Conservation (phyloP, 164 flowering plant genomes). For the Berberis thunbergii region DNA sequence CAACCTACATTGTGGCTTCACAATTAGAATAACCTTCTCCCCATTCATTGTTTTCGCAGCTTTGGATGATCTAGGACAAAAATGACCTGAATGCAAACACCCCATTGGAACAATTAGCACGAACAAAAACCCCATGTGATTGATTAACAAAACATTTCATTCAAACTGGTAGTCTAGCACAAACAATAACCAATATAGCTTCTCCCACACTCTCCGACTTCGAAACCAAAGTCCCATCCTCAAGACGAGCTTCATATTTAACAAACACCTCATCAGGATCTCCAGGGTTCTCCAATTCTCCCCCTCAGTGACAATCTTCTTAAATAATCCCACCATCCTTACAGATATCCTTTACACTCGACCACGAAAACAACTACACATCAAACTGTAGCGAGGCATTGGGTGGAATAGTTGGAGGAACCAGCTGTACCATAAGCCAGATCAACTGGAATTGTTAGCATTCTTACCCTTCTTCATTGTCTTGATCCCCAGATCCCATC, state of each 20-base stretch:
- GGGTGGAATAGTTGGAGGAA: slow-evolving; percentile 93
- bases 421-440: slow-evolving; percentile 89
- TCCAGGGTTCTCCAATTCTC: slow-evolving; percentile 96
- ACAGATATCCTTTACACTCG: slow-evolving; percentile 89
- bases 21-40: no score
- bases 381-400: slow-evolving; percentile 90
- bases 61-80: no score
- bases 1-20: no score
- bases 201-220: slow-evolving; percentile 56
- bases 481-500: slow-evolving; percentile 94
- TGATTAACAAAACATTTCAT: no score
- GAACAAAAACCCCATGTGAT: no score
- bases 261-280: slow-evolving; percentile 92
- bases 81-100: no score
- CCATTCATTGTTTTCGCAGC: no score
- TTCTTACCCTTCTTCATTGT: slow-evolving; percentile 99
- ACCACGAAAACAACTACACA: slow-evolving; percentile 90
- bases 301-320: slow-evolving; percentile 74
- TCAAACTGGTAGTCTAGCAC: no score
- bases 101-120: no score
- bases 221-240: slow-evolving; percentile 69
- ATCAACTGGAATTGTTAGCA: slow-evolving; percentile 89
- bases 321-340: slow-evolving; percentile 95
- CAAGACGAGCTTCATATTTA: slow-evolving; percentile 70
- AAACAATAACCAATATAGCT: no score